Conservation (phyloP, 305 asterid species). For the Solanum hybrid region DNA sequence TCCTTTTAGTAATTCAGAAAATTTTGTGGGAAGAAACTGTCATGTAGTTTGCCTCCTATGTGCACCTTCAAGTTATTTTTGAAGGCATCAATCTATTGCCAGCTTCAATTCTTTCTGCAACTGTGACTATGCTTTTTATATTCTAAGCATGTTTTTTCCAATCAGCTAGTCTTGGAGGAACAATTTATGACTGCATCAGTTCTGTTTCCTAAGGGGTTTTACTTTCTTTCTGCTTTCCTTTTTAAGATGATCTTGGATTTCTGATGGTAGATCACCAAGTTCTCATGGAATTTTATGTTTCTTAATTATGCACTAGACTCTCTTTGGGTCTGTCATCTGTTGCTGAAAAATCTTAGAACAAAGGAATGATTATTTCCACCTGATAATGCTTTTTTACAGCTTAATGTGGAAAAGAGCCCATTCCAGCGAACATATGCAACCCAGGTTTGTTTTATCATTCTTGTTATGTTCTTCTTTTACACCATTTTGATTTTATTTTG, state of each 20-base stretch:
- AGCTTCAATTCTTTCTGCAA: neutral
- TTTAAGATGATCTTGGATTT: neutral
- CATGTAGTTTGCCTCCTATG: neutral
- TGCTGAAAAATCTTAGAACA: neutral
- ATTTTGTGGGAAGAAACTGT: neutral
- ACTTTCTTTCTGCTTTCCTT: neutral
- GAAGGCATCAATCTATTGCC: neutral
- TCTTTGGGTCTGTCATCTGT: neutral
- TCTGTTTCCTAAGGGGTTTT: neutral
- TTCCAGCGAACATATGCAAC: constrained; percentile 57
- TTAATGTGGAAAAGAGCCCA: constrained; percentile 56
- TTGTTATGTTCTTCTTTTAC: neutral
- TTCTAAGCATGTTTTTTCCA: neutral
- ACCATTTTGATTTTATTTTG: neutral
- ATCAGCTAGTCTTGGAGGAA: neutral
- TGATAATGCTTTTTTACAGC: constrained; percentile 22
- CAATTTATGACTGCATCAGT: neutral
- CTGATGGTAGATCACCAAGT: neutral
- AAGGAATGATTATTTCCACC: neutral
- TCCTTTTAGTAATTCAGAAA: neutral
- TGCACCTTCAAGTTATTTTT: neutral
- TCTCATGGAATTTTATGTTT: neutral
- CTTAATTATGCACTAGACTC: neutral
- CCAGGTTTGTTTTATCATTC: constrained; percentile 38
- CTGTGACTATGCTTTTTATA: neutral